phyloP scores from a whole-genome alignment of 768 basidiomycete species.

The Cystobasidium tubakii region DNA sequence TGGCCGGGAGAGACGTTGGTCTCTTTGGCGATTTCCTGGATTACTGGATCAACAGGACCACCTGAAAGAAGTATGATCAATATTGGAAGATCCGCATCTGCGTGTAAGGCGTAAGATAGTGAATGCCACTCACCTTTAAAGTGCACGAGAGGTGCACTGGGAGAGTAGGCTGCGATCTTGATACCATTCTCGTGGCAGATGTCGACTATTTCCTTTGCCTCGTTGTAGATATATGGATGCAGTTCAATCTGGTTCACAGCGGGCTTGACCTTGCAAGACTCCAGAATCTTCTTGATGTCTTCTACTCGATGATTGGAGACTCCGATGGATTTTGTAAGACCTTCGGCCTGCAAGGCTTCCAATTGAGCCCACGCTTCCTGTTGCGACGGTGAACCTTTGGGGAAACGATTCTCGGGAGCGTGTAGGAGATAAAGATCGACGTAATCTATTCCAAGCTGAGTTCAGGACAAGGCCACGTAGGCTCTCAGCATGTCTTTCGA shows the following conservation, averaged over 20 bases:
- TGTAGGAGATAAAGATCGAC: slow-evolving; percentile 38
- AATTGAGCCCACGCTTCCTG: slow-evolving; percentile 35
- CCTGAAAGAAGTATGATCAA: background rate
- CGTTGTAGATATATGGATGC: slow-evolving; percentile 37
- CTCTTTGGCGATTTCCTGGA: slow-evolving; percentile 27
- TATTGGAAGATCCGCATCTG: background rate
- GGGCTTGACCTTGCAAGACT: slow-evolving; percentile 9
- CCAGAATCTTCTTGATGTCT: slow-evolving; percentile 30
- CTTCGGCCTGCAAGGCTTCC: slow-evolving; percentile 19
- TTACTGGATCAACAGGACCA: slow-evolving; percentile 36
- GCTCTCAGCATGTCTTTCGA: no score
- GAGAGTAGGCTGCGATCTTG: slow-evolving; percentile 35
- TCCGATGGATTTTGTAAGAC: slow-evolving; percentile 30
- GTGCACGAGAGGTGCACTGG: slow-evolving; percentile 10
- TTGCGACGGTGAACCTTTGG: slow-evolving; percentile 29
- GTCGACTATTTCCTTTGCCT: slow-evolving; percentile 28
- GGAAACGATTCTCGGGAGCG: slow-evolving; percentile 32
- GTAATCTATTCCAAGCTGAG: slow-evolving; percentile 19
- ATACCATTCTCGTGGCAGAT: slow-evolving; percentile 36
- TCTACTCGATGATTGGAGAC: slow-evolving; percentile 35
- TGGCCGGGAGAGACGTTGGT: slow-evolving; percentile 19
- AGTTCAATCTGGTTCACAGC: slow-evolving; percentile 38
- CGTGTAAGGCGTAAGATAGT: no score
- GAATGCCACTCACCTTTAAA: slow-evolving; percentile 20
- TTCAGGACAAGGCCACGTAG: background rate